Base-by-base conservation (phyloP, 2,329 filamentous ascomycete species). In the Elsinoe australis region DNA sequence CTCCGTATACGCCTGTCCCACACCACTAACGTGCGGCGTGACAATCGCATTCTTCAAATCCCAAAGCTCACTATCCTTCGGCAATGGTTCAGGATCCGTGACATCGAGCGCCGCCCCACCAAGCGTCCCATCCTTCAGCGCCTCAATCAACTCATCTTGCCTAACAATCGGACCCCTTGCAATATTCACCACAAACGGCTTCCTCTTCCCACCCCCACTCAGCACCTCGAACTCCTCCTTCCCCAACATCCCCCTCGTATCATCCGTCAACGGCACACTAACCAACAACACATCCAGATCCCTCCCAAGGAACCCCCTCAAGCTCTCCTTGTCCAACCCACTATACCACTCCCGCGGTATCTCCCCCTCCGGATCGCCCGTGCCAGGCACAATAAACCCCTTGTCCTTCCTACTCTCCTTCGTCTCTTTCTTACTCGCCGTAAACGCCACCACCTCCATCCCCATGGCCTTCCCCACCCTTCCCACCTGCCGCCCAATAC, bases 61-160 rank as follows among this genome's bases (percentile, higher is more conserved):
- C 85, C 85, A 90, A 44, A 90, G 65, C 53, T 77, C 74, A 59
- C 85, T 78, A 3, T 82, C 76, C 2, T 71, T 64, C 0, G 84
- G 83, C 53, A 90, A 61, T 0, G 86, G 86, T 62, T 90, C 86
- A 0, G 85, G 85, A 52, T 89, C 84, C 1, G 85, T 84, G 1
- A 90, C 85, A 60, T 89, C 85, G 32, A 90, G 65, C 1, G 84
- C 84, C 0, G 85, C 86, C 22, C 85, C 85, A 2, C 70, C 64
- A 22, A 85, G 59, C 1, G 72, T 69, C 0, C 72, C 73, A 0
- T 69, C 70, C 32, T 76, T 65, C 8, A 89, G 65, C 0, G 83
- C 81, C 1, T 69, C 68, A 14, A 87, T 73, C 44, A 90, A 61
- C 1, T 78, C 82, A 2, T 73, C 64, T 53, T 80, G 76, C 46